Evolutionary conservation across 441 rosid species (phyloP).

Genomic region (Theobroma grandiflorum): DNA sequence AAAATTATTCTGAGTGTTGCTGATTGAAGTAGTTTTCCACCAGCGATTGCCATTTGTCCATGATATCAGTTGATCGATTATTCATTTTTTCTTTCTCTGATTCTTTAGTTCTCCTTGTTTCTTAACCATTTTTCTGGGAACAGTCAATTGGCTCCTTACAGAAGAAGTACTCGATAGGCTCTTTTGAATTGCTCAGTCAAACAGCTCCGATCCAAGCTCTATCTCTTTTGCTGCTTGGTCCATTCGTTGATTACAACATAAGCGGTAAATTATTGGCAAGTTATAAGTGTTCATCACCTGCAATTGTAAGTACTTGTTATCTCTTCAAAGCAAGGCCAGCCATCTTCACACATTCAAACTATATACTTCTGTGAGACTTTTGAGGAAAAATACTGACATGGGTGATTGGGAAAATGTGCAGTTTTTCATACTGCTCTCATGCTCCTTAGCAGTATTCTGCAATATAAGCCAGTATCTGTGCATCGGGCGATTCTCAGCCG

Average conservation of each 20-base stretch:
- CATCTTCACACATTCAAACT: background rate
- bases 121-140: slow-evolving; percentile 4
- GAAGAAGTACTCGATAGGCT: slow-evolving; percentile 77
- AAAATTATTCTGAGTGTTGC: background rate
- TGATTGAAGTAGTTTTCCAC: background rate
- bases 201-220: slow-evolving; percentile 84
- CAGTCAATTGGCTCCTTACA: slow-evolving; percentile 80
- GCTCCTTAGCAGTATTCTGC: slow-evolving; percentile 78
- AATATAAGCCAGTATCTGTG: slow-evolving; percentile 83
- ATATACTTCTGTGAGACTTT: background rate
- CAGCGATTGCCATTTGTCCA: background rate
- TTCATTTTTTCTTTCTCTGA: background rate
- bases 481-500: slow-evolving; percentile 80
- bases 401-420: slow-evolving; percentile 34
- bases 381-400: slow-evolving; percentile 1
- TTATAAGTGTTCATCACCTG: slow-evolving; percentile 65
- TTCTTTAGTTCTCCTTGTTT: background rate
- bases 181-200: slow-evolving; percentile 75
- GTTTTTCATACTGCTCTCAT: slow-evolving; percentile 68
- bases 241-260: slow-evolving; percentile 68
- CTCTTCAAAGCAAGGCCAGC: background rate
- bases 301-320: slow-evolving; percentile 49
- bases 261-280: slow-evolving; percentile 53
- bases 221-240: slow-evolving; percentile 72
- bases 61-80: background rate